Evolutionary conservation across 345 rosid species (phyloP).

Genomic region (Combretum micranthum): DNA sequence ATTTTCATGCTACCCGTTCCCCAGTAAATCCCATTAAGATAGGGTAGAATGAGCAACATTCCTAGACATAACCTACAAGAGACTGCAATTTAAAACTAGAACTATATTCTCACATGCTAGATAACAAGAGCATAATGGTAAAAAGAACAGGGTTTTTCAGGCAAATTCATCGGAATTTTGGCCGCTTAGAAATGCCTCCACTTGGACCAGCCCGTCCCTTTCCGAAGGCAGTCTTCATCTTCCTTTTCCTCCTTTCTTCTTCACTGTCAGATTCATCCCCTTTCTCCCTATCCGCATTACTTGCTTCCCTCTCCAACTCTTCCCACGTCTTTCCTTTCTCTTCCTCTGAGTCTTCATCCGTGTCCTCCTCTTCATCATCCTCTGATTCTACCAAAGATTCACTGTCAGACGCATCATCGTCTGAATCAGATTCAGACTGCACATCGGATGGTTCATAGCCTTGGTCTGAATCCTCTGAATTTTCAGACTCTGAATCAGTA

Average conservation of each 20-base stretch:
- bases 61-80: too few species aligned
- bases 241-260: conserved; percentile 85
- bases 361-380: conserved; percentile 75
- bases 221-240: conserved; percentile 63
- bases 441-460: conserved; percentile 85
- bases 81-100: too few species aligned
- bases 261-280: conserved; percentile 86
- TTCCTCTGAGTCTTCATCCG: conserved; percentile 67
- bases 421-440: conserved; percentile 76
- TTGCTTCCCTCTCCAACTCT: conserved; percentile 95
- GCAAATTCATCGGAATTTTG: conserved; percentile 6
- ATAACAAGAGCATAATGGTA: too few species aligned
- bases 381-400: conserved; percentile 82
- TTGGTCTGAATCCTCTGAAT: conserved; percentile 77
- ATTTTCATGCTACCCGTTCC: too few species aligned
- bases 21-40: too few species aligned
- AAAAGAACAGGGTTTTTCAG: too few species aligned
- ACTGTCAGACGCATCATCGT: conserved; percentile 64
- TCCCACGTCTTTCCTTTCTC: conserved; percentile 98
- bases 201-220: conserved; percentile 57
- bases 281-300: conserved; percentile 85
- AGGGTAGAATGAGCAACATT: too few species aligned
- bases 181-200: conserved; percentile 27
- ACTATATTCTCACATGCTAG: too few species aligned
- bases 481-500: conserved; percentile 78